phyloP scores from a whole-genome alignment of 305 asterid genomes.

The Fraxinus angustifolia region DNA sequence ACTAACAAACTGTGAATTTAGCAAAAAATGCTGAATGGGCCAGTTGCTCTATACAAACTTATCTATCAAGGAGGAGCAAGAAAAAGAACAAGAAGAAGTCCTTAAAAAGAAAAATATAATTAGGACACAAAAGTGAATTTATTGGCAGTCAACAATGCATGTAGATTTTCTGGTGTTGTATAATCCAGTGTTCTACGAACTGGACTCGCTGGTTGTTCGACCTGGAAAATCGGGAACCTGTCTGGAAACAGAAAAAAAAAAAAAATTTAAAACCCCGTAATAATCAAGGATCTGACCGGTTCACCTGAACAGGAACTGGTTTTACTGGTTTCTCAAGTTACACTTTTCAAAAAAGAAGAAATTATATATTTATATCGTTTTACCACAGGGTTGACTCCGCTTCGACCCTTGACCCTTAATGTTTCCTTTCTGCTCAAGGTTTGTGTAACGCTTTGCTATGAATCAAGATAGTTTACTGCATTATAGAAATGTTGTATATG shows the following conservation, averaged over 20 bases:
- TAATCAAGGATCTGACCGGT: neutral
- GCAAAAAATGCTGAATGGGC: neutral
- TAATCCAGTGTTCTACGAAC: neutral
- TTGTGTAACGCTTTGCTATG: neutral
- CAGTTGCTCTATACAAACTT: neutral
- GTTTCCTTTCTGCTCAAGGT: neutral
- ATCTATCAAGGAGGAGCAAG: neutral
- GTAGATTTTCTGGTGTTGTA: neutral
- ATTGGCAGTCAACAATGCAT: neutral
- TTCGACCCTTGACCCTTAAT: neutral
- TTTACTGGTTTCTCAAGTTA: neutral
- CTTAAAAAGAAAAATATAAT: neutral
- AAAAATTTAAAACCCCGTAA: neutral
- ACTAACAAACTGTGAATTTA: neutral
- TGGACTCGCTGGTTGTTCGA: neutral
- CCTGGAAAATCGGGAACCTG: neutral
- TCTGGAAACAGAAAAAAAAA: neutral
- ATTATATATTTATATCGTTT: neutral
- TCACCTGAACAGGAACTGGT: neutral
- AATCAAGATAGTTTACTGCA: neutral
- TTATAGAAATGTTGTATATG: neutral
- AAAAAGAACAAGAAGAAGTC: neutral
- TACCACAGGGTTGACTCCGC: neutral
- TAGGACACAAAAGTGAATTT: neutral
- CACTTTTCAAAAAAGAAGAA: neutral